Evolutionary conservation across 805 yeast genomes (phyloP).

Genomic region (Ogataea allantospora): DNA sequence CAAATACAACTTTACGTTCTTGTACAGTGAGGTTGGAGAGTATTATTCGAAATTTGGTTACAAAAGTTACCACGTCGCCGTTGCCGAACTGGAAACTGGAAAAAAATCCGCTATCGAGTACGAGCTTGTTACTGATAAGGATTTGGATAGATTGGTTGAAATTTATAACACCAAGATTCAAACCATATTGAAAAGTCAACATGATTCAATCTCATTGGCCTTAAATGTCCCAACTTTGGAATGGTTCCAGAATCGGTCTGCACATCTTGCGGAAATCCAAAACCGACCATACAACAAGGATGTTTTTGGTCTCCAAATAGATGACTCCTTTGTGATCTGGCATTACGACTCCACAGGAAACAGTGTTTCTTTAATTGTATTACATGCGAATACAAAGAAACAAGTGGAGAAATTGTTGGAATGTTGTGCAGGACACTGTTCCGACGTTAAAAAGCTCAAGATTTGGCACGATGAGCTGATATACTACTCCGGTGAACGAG

Average conservation of each 20-base stretch:
- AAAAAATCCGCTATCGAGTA: neutral
- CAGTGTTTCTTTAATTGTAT: constrained; percentile 18
- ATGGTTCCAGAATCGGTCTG: constrained; percentile 44
- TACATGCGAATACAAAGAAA: constrained; percentile 16
- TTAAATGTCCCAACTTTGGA: constrained; percentile 36
- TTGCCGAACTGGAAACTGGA: constrained; percentile 11
- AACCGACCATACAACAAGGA: constrained; percentile 1
- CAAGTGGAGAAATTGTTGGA: constrained; percentile 16
- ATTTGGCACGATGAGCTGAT: constrained; percentile 29
- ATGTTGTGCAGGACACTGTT: constrained; percentile 13
- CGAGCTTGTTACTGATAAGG: constrained; percentile 1
- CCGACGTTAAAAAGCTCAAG: constrained; percentile 16
- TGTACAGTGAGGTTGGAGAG: constrained; percentile 74
- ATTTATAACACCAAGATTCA: constrained; percentile 11
- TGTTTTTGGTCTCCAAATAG: constrained; percentile 14
- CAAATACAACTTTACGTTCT: constrained; percentile 35
- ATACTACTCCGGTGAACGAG: constrained; percentile 11
- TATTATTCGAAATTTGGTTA: constrained; percentile 67
- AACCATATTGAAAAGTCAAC: neutral
- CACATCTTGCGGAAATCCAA: constrained; percentile 13
- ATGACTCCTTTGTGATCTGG: constrained; percentile 40
- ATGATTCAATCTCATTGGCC: constrained; percentile 1
- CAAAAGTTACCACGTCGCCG: constrained; percentile 26
- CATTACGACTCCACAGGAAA: constrained; percentile 33
- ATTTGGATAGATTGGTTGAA: constrained; percentile 5